Conservation (phyloP, 148 eudicot species). For the Tetragonia tetragonoides region DNA sequence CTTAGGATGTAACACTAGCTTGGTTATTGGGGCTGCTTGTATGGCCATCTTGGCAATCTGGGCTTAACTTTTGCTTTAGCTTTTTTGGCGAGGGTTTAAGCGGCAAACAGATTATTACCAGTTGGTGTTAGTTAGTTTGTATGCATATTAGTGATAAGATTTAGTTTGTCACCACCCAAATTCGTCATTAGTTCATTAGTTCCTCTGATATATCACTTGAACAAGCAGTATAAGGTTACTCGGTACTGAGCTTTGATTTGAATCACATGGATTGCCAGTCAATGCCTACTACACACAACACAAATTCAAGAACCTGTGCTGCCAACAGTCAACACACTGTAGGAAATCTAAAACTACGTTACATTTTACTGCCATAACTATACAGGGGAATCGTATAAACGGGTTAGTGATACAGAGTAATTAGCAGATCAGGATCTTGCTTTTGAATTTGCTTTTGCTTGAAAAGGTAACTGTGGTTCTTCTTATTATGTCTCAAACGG, state of each 20-base stretch:
- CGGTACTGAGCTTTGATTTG: too few species aligned
- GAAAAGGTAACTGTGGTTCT: neutral
- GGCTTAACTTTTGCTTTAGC: slow-evolving; percentile 24
- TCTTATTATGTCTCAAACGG: slow-evolving; percentile 16
- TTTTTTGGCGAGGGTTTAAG: too few species aligned
- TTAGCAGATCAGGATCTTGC: neutral
- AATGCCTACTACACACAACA: too few species aligned
- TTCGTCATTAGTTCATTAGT: too few species aligned
- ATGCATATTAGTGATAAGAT: too few species aligned
- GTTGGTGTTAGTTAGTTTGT: too few species aligned
- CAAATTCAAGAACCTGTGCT: too few species aligned
- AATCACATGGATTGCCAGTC: too few species aligned
- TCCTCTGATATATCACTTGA: too few species aligned
- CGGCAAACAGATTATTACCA: too few species aligned
- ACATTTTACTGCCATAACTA: neutral
- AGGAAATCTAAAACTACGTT: neutral
- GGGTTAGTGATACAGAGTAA: neutral
- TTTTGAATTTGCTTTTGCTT: neutral
- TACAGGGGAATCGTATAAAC: neutral
- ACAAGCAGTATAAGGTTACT: too few species aligned
- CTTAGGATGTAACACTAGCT: slow-evolving; percentile 20
- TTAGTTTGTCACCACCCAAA: too few species aligned
- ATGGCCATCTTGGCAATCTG: slow-evolving; percentile 51
- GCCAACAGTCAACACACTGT: neutral
- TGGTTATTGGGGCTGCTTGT: slow-evolving; percentile 35